Percentiles rank a stretch among this genome's conserved stretches.
These are phyloP conservation scores for Trichoderma breve DNA, from an alignment of 2,329 filamentous ascomycete genomes.

Conservation along the genomic window DNA sequence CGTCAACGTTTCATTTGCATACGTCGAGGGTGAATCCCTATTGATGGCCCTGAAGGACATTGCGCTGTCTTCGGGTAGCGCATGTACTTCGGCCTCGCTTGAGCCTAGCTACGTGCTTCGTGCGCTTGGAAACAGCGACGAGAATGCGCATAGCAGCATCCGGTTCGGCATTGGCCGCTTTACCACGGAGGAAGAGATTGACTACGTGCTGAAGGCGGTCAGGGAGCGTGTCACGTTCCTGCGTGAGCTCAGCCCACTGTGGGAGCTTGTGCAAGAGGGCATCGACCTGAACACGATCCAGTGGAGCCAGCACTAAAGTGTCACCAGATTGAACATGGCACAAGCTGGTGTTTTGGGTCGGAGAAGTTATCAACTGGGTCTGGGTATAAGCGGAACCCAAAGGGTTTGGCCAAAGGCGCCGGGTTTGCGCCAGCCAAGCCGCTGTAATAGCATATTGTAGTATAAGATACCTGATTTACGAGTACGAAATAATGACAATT, in stretches of 20 bases:
- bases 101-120: conserved; percentile 96
- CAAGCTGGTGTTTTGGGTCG: not conserved
- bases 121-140: conserved; percentile 91
- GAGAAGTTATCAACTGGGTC: not conserved
- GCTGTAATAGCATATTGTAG: conserved; percentile 33
- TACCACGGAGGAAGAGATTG: conserved; percentile 91
- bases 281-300: conserved; percentile 94
- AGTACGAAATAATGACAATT: conserved; percentile 22
- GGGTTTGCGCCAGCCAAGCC: conserved; percentile 24
- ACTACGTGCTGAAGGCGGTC: conserved; percentile 95
- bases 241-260: conserved; percentile 89
- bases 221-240: conserved; percentile 87
- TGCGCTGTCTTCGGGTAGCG: conserved; percentile 91
- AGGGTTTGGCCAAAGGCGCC: conserved; percentile 22
- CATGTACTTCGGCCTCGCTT: conserved; percentile 93
- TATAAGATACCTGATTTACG: conserved; percentile 25
- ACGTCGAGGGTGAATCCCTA: conserved; percentile 95
- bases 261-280: conserved; percentile 97
- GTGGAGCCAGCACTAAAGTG: conserved; percentile 86
- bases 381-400: conserved; percentile 5
- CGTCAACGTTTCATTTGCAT: conserved; percentile 97
- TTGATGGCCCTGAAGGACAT: conserved; percentile 99
- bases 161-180: conserved; percentile 96
- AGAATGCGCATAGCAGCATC: conserved; percentile 97
- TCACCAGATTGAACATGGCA: not conserved